Conservation (phyloP, 768 basidiomycete species). For the Pholiota microspora region DNA sequence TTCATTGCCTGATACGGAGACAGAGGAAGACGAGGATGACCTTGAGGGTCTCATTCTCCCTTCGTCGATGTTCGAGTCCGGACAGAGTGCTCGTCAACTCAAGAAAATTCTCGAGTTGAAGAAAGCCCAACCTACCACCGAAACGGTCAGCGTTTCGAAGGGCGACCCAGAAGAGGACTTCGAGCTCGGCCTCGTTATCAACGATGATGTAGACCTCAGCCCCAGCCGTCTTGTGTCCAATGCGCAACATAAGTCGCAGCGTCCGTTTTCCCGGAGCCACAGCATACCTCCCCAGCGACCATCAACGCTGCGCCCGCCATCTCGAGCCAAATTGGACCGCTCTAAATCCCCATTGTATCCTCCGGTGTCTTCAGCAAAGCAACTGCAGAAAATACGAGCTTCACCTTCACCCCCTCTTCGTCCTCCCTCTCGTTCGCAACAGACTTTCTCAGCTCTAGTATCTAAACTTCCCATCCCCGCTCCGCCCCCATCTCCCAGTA, state of each 20-base stretch:
- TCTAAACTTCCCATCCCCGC: slow-evolving; percentile 41
- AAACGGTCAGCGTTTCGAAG: slow-evolving; percentile 44
- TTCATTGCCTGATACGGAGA: slow-evolving; percentile 70
- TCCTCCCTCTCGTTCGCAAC: slow-evolving; percentile 57
- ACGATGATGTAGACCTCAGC: slow-evolving; percentile 80
- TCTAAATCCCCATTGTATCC: slow-evolving; percentile 73
- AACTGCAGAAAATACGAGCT: slow-evolving; percentile 63
- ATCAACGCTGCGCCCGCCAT: slow-evolving; percentile 59
- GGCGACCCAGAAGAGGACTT: slow-evolving; percentile 83
- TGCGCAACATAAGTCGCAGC: slow-evolving; percentile 40
- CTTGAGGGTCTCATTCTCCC: slow-evolving; percentile 84
- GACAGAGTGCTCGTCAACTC: slow-evolving; percentile 51
- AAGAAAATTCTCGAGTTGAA: slow-evolving; percentile 53
- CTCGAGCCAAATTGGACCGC: slow-evolving; percentile 58
- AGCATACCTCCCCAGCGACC: slow-evolving; percentile 55
- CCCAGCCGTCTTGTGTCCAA: slow-evolving; percentile 68
- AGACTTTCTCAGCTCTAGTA: slow-evolving; percentile 59
- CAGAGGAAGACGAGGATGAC: slow-evolving; percentile 71
- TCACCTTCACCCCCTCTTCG: slow-evolving; percentile 70
- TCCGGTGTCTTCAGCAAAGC: slow-evolving; percentile 66
- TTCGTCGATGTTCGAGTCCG: slow-evolving; percentile 70
- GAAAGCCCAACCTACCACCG: slow-evolving; percentile 41
- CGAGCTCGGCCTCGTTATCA: slow-evolving; percentile 80
- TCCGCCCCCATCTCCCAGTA: slow-evolving; percentile 40
- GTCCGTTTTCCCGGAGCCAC: slow-evolving; percentile 51